These are phyloP conservation scores for Rhinocladiella similis DNA, from an alignment of 2,329 filamentous ascomycete genomes.

Conservation along the genomic window DNA sequence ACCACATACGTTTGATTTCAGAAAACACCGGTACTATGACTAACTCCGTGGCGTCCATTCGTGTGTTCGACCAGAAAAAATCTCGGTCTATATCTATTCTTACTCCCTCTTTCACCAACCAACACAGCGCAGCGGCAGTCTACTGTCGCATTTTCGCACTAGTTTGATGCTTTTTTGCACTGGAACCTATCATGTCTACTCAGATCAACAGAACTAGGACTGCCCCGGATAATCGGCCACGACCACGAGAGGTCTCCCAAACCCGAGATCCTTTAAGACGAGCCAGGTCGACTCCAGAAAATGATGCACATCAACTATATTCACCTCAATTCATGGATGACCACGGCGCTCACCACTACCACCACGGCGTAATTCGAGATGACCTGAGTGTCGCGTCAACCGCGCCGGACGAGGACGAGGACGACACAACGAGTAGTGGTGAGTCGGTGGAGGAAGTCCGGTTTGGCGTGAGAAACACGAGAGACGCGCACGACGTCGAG, in stretches of 20 bases:
- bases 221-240: conserved; percentile 14
- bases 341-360: conserved; percentile 23
- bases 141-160: neutral
- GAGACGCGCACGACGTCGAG: conserved; percentile 17
- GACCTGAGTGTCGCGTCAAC: conserved; percentile 12
- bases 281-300: conserved; percentile 19
- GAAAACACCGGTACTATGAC: neutral
- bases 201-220: conserved; percentile 20
- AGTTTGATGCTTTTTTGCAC: neutral
- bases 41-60: neutral
- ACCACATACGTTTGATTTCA: neutral
- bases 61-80: neutral
- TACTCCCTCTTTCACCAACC: neutral
- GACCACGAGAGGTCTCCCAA: neutral
- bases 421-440: conserved; percentile 13
- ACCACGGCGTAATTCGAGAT: conserved; percentile 13
- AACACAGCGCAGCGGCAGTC: neutral
- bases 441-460: conserved; percentile 25
- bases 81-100: neutral
- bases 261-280: conserved; percentile 16
- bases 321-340: conserved; percentile 26
- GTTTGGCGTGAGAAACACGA: conserved; percentile 12
- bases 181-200: conserved; percentile 10
- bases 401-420: conserved; percentile 13
- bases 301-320: conserved; percentile 21